Base-by-base conservation (phyloP, 2,329 filamentous ascomycete species). In the Trichoderma lentiforme region DNA sequence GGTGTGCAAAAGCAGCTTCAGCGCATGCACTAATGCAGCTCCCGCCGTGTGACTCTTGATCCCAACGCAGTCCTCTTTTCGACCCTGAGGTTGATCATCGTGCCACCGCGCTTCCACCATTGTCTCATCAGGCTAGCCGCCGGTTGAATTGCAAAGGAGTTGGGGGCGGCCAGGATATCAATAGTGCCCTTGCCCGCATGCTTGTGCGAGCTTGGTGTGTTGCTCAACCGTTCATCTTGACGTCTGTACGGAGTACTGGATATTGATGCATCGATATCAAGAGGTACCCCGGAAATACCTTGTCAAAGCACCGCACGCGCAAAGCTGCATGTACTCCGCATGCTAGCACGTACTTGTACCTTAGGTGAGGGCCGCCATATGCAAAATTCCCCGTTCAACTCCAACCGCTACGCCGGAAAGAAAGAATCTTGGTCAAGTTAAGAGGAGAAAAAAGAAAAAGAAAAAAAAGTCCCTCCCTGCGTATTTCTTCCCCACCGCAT, bases 41-140 rank as follows among this genome's bases (percentile, higher is more conserved):
- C n/a, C 57, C 34, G 67, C 67, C 67, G 67, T 62, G 67, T 70
- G 67, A 70, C 67, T 70, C 67, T 39, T 67, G 64, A 43, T 62
- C 30, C 39, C 28, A 21, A 21, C 28, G 32, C 57, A 14, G 34
- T 18, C 21, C 66, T 51, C 53, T 34, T 15, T 11, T 21, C 51
- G 36, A n/a, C 56, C 32, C 66, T 61, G 36, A 51, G 15, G 15
- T 34, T 26, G 24, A 62, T 70, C 57, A 34, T 58, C 32, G 34
- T 58, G 6, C 34, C 24, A 24, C 36, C 14, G 34, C 36, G 61
- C n/a, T 47, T 11, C 30, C 9, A 43, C 57, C 24, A 28, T 26
- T 39, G 47, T 56, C 28, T 57, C 64, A 57, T 36, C 32, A 53
- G 30, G 57, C 57, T 51, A 51, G 66, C 32, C 30, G 24, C 21